Conservation (phyloP, 371 early-diverging fungal species). For the Paramicrosporidium saccamoebae region DNA sequence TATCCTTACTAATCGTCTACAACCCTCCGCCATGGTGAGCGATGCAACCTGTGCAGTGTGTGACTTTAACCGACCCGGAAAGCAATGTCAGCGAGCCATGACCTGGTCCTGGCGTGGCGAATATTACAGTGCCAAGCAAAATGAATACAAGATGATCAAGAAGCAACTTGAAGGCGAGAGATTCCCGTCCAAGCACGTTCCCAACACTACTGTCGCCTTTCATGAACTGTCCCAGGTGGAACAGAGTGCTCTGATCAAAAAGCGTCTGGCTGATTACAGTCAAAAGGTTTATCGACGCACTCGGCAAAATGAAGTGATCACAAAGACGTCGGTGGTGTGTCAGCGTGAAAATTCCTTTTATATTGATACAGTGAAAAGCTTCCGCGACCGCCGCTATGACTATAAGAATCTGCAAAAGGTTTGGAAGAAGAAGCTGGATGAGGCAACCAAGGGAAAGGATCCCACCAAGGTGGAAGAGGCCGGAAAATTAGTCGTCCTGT, state of each 20-base stretch:
- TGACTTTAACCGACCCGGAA: slow-evolving; percentile 61
- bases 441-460: slow-evolving; percentile 20
- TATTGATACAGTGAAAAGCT: slow-evolving; percentile 82
- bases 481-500: slow-evolving; percentile 71
- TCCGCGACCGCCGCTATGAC: slow-evolving; percentile 93
- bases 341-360: slow-evolving; percentile 98
- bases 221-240: slow-evolving; percentile 22
- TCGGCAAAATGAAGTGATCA: slow-evolving; percentile 35
- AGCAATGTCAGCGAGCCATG: slow-evolving; percentile 76
- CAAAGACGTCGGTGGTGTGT: slow-evolving; percentile 66
- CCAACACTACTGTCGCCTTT: slow-evolving; percentile 19
- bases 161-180: slow-evolving; percentile 45
- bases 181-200: slow-evolving; percentile 21
- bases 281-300: slow-evolving; percentile 61
- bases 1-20: slow-evolving; percentile 92
- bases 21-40: slow-evolving; percentile 85
- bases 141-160: slow-evolving; percentile 70
- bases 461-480: slow-evolving; percentile 43
- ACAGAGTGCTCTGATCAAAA: slow-evolving; percentile 29
- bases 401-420: slow-evolving; percentile 79
- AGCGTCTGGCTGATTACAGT: slow-evolving; percentile 57
- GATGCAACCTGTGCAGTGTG: slow-evolving; percentile 78
- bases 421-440: slow-evolving; percentile 52
- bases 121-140: slow-evolving; percentile 55
- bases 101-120: slow-evolving; percentile 96